Base-by-base conservation (phyloP, 306 rosid genomes). In the Prunus davidiana region DNA sequence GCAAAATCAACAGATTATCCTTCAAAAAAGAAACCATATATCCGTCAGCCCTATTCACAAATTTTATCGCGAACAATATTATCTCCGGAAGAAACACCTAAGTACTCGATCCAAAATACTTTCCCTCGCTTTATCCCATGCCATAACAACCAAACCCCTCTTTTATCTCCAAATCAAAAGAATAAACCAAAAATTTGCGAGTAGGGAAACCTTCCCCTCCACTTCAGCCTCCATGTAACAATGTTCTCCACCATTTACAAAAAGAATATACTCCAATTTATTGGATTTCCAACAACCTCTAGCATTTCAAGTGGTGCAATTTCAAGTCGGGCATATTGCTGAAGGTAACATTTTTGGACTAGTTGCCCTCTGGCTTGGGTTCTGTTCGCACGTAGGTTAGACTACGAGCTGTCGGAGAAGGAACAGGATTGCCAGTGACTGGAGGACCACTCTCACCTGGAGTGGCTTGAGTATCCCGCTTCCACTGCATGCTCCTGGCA, bases 401-500 rank as follows among this genome's bases (percentile, higher is more conserved):
- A 69, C 96, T 87, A 2, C 97, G 96, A 60, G 88, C 16, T 56
- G 79, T 79, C 41, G 94, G 83, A 3, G 75, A 76, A 15, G 83
- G 76, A 71, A 67, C 16, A 69, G 68, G 64, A 54, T 78, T 77
- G 15, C 82, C 74, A 66, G 78, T 79, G 56, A 66, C 72, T 27
- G 88, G 81, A 45, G 88, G 72, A 64, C 86, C 86, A 65, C 72
- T 79, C 62, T 85, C 97, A 27, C 89, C 74, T 14, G 73, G 69
- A 67, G 71, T 75, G 43, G 85, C 82, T 88, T 81, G 96, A 57
- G 89, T 79, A 75, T 89, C 97, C 43, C 99, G 86, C 89, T 90
- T 95, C 97, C 99, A 95, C 66, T 92, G 98, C 88, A 90, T 20
- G 91, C 97, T 95, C 85, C 97, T 87, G 24, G 93, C 91, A 47